Evolutionary conservation across 169 alveolate genomes (phyloP).

Genomic region (Babesia ovis): DNA sequence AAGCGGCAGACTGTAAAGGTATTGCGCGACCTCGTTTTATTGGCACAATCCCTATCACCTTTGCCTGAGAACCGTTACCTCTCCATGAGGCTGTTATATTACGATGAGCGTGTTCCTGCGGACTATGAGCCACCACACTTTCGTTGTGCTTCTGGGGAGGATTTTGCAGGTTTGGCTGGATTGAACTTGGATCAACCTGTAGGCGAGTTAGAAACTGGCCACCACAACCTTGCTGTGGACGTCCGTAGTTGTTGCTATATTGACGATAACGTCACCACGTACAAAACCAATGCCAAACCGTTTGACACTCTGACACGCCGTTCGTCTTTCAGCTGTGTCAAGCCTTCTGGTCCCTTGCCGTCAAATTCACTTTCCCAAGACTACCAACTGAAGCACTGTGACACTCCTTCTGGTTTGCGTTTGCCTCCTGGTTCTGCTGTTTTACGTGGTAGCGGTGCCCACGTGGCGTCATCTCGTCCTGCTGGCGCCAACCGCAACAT

Average conservation of each 20-base stretch:
- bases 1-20: conserved; percentile 57
- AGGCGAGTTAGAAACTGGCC: conserved; percentile 65
- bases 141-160: conserved; percentile 72
- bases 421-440: conserved; percentile 9
- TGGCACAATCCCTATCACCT: conserved; percentile 82
- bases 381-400: neutral
- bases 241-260: conserved; percentile 28
- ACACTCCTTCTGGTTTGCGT: neutral
- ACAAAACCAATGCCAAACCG: conserved; percentile 14
- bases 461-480: neutral
- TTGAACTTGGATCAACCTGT: conserved; percentile 71
- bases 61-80: conserved; percentile 78
- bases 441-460: neutral
- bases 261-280: conserved; percentile 37
- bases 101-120: conserved; percentile 79
- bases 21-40: conserved; percentile 76
- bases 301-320: conserved; percentile 41
- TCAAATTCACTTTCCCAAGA: neutral
- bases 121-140: conserved; percentile 84
- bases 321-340: conserved; percentile 10
- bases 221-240: conserved; percentile 41
- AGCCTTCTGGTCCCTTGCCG: conserved; percentile 13
- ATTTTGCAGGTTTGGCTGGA: conserved; percentile 52
- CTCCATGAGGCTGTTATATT: conserved; percentile 80
- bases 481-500: conserved; percentile 8